Evolutionary conservation across 495 filamentous ascomycete genomes (phyloP).

Genomic region (Trichoderma asperelloides): DNA sequence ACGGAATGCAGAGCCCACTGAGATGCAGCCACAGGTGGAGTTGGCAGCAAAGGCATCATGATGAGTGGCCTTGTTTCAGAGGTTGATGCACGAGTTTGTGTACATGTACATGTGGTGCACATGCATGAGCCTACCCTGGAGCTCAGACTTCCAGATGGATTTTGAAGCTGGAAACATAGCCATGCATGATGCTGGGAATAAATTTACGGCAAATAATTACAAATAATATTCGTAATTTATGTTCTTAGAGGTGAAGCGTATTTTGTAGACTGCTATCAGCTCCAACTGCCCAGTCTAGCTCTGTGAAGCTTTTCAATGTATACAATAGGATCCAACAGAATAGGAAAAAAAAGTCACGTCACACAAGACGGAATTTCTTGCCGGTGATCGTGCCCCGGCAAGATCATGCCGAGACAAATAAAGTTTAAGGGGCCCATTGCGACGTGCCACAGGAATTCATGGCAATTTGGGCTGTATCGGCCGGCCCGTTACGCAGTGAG

Average conservation of each 20-base stretch:
- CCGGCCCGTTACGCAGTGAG: background rate
- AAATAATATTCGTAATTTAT: too few relatives aligned
- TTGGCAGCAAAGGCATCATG: background rate
- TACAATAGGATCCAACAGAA: too few relatives aligned
- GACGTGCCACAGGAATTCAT: background rate
- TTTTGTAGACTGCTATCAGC: too few relatives aligned
- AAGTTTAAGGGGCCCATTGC: background rate
- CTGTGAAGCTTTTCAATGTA: too few relatives aligned
- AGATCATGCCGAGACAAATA: background rate
- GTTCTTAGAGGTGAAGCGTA: too few relatives aligned
- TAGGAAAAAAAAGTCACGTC: background rate
- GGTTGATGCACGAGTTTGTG: background rate
- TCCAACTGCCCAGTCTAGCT: too few relatives aligned
- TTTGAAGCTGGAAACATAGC: background rate
- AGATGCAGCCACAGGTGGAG: background rate
- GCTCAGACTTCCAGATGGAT: background rate
- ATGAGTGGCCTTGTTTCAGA: background rate
- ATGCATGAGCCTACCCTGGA: background rate
- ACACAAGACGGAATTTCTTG: too few relatives aligned
- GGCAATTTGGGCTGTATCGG: background rate
- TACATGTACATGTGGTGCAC: too few relatives aligned
- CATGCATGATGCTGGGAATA: too few relatives aligned
- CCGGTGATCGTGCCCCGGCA: too few relatives aligned
- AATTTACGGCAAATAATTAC: too few relatives aligned
- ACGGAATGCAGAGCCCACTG: background rate